Evolutionary conservation across 2,329 filamentous ascomycete species (phyloP).

Genomic region (Mariannaea sp.): DNA sequence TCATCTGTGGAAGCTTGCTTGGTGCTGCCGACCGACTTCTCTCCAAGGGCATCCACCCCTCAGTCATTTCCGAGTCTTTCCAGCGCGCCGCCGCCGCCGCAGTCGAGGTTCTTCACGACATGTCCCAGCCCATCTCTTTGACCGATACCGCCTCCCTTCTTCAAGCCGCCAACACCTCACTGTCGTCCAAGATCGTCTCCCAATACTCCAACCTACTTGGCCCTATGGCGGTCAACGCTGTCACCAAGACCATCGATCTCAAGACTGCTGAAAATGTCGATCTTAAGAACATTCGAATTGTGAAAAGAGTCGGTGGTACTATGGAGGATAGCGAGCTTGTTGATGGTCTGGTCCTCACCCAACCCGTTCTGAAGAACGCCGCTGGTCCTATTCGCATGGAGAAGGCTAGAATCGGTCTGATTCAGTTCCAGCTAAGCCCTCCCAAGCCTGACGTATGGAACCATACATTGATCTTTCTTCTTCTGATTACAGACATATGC

Average conservation of each 20-base stretch:
- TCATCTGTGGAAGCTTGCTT: constrained; percentile 93
- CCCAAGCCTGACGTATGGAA: constrained; percentile 90
- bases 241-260: constrained; percentile 92
- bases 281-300: constrained; percentile 91
- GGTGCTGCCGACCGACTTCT: constrained; percentile 92
- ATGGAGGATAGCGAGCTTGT: constrained; percentile 99
- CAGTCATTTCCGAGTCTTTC: constrained; percentile 96
- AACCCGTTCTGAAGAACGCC: constrained; percentile 90
- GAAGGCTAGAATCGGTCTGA: constrained; percentile 95
- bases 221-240: constrained; percentile 97
- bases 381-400: constrained; percentile 92
- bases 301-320: constrained; percentile 97
- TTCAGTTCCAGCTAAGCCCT: constrained; percentile 98
- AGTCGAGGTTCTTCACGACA: constrained; percentile 88
- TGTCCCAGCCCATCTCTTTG: constrained; percentile 92
- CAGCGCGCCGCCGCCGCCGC: constrained; percentile 90
- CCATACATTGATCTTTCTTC: not conserved
- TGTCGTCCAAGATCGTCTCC: constrained; percentile 98
- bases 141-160: constrained; percentile 87
- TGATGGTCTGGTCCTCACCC: constrained; percentile 89
- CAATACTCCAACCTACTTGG: constrained; percentile 94
- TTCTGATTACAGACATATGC: constrained; percentile 4
- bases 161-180: constrained; percentile 94
- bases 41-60: constrained; percentile 93
- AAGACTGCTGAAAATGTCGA: constrained; percentile 97